Evolutionary conservation across 805 yeast species (phyloP).

Genomic region (Pichia ethanolica): DNA sequence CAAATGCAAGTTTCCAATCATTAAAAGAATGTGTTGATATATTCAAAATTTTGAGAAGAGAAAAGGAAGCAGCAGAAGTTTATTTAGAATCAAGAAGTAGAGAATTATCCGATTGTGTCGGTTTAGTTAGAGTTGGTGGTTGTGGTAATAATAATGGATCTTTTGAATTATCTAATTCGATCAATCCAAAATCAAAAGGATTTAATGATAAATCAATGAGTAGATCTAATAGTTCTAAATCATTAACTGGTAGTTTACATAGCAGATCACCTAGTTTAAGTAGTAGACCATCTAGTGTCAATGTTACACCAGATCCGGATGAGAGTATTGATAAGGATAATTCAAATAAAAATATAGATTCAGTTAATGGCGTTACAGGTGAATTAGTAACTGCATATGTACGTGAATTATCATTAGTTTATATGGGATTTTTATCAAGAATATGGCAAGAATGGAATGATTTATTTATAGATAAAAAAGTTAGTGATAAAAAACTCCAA

Average conservation of each 20-base stretch:
- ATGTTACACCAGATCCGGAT: background rate
- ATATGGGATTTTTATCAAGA: conserved; percentile 7
- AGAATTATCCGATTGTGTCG: conserved; percentile 39
- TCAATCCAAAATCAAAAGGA: background rate
- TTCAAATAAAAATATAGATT: background rate
- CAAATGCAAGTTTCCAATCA: conserved; percentile 13
- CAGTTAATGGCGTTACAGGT: background rate
- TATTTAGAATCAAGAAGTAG: conserved; percentile 42
- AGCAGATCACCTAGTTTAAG: background rate
- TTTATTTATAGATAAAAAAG: background rate
- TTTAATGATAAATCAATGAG: background rate
- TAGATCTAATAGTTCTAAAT: conserved; percentile 4
- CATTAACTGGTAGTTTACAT: background rate
- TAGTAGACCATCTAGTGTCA: conserved; percentile 4
- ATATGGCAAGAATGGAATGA: conserved; percentile 8
- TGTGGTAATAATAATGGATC: conserved; percentile 36
- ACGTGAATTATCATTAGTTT: conserved; percentile 9
- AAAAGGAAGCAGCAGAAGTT: conserved; percentile 41
- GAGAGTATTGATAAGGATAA: background rate
- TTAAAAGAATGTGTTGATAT: conserved; percentile 22
- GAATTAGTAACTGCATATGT: conserved; percentile 7
- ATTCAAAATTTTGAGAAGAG: conserved; percentile 33
- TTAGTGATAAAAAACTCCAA: background rate
- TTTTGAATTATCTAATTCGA: background rate
- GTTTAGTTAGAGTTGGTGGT: conserved; percentile 48